Percentiles rank a stretch among this genome's conserved stretches.
Evolutionary conservation across 2,329 filamentous ascomycete species (phyloP).

Genomic region (Tolypocladium guangdongense): DNA sequence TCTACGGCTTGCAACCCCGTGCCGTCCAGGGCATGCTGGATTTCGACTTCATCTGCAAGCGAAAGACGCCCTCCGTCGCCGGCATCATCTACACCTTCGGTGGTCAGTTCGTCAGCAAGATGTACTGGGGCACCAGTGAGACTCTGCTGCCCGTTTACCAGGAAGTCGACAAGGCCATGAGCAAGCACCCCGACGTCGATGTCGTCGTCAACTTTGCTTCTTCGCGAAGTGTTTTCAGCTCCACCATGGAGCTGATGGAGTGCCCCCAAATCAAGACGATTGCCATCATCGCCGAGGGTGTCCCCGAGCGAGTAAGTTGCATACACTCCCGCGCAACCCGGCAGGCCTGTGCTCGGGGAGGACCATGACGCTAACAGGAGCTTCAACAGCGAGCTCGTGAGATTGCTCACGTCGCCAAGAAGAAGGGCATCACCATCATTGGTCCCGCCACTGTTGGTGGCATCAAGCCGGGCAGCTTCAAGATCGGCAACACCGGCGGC

Average conservation of each 20-base stretch:
- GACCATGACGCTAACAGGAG: conserved; percentile 8
- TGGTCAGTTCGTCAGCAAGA: conserved; percentile 99
- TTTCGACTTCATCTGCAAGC: conserved; percentile 99
- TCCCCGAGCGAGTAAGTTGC: conserved; percentile 79
- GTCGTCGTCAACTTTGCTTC: conserved; percentile 99
- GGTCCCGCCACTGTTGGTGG: conserved; percentile 96
- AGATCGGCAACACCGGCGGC: conserved; percentile 99
- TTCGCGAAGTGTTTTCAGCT: conserved; percentile 95
- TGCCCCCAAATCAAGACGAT: conserved; percentile 96
- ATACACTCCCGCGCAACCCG: neutral
- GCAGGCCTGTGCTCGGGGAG: neutral
- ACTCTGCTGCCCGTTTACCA: conserved; percentile 98
- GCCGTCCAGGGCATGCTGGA: conserved; percentile 91
- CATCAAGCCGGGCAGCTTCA: conserved; percentile 98
- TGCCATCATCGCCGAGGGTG: conserved; percentile 98
- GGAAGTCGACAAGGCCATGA: conserved; percentile 79
- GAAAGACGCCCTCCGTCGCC: conserved; percentile 86
- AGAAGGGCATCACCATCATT: conserved; percentile 99
- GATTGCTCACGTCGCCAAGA: conserved; percentile 90
- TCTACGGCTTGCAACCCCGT: conserved; percentile 97
- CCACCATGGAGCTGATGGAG: conserved; percentile 97
- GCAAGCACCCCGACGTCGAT: conserved; percentile 95
- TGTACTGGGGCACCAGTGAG: conserved; percentile 99
- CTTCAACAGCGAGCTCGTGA: conserved; percentile 73
- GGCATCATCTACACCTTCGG: conserved; percentile 99